phyloP scores from a whole-genome alignment of 306 rosid species.

The Styphnolobium japonicum region DNA sequence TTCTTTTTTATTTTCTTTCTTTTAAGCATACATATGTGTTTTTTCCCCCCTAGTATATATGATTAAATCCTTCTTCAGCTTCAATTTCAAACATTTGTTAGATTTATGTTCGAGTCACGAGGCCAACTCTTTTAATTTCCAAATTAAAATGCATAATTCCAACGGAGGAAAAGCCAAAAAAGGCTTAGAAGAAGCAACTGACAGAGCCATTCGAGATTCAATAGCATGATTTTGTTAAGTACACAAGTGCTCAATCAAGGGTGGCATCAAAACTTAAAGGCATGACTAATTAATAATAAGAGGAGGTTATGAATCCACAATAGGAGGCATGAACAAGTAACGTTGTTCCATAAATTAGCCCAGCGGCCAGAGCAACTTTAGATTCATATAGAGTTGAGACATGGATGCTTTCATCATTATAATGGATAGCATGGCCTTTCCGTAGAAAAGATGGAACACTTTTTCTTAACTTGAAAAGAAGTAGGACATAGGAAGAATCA shows the following conservation, averaged over 20 bases:
- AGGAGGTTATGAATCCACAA: not conserved
- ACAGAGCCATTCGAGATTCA: not conserved
- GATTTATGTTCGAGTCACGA: not conserved
- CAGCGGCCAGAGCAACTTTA: conserved; percentile 21
- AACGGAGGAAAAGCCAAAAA: not conserved
- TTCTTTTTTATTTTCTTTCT: not conserved
- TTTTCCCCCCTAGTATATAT: not conserved
- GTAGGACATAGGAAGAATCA: conserved; percentile 16
- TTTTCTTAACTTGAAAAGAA: conserved; percentile 32
- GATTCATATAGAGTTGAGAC: not conserved
- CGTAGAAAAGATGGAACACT: conserved; percentile 21
- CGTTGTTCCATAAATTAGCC: conserved; percentile 10
- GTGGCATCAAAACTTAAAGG: not conserved
- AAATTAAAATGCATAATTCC: not conserved
- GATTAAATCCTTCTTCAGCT: not conserved
- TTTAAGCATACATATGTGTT: no score
- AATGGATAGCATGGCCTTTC: conserved; percentile 19
- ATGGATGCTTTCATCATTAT: conserved; percentile 1
- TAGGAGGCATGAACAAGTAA: not conserved
- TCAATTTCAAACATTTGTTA: not conserved
- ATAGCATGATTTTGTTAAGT: not conserved
- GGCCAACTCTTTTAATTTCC: not conserved
- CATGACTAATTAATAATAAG: not conserved
- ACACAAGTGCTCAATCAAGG: not conserved
- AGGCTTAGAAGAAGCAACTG: not conserved